Conservation (phyloP, 495 filamentous ascomycete species). For the Xylaria palmicola region DNA sequence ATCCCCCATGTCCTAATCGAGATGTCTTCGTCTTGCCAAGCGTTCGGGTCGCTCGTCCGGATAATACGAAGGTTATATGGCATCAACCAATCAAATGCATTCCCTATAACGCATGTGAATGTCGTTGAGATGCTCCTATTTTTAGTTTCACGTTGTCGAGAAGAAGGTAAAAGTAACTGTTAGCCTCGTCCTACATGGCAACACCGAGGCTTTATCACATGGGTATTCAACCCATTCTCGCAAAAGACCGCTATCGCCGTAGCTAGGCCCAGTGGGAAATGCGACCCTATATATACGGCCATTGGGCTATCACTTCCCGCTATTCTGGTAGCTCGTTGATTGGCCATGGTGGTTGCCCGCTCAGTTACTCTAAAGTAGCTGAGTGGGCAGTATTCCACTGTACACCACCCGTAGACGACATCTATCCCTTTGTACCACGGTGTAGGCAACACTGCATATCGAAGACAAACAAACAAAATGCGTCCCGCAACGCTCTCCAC, state of each 20-base stretch:
- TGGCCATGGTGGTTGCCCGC: neutral
- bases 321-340: neutral
- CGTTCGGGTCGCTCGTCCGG: conserved; percentile 3
- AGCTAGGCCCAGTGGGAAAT: too few species aligned
- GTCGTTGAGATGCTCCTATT: too few species aligned
- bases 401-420: neutral
- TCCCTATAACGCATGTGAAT: too few species aligned
- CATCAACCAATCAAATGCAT: conserved; percentile 11
- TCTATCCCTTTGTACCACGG: neutral
- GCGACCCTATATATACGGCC: too few species aligned
- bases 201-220: too few species aligned
- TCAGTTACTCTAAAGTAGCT: too few species aligned
- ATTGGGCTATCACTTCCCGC: neutral
- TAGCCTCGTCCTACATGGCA: too few species aligned
- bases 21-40: neutral
- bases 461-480: neutral
- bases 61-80: conserved; percentile 14
- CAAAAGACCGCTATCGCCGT: too few species aligned
- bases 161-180: too few species aligned
- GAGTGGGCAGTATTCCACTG: too few species aligned
- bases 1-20: neutral
- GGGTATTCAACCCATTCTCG: too few species aligned
- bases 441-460: neutral
- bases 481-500: neutral
- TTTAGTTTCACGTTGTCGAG: too few species aligned